Base-by-base conservation (phyloP, 495 filamentous ascomycete genomes). In the Penicillium parvum region DNA sequence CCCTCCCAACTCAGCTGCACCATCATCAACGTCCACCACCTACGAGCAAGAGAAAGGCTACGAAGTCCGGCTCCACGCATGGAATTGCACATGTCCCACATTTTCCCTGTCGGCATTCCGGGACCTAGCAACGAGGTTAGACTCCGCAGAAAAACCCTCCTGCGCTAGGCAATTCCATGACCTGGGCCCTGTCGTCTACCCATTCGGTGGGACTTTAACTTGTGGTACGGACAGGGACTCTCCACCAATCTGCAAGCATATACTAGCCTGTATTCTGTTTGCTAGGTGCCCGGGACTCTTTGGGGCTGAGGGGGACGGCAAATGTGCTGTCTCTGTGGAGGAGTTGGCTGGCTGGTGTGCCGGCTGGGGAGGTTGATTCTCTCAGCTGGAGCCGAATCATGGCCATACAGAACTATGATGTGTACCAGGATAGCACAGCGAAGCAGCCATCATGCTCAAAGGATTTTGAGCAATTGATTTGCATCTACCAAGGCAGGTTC, bases 51-150 rank as follows among this genome's bases (percentile, higher is more conserved):
- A 47, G 49, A 66, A 58, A 25, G 55, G 52, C 50, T 94, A 95
- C 64, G 74, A 85, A 51, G 86, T 95, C 17, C 75, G 80, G 6
- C 68, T 86, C 5, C 43, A 55, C 2, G 83, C 86, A n/a, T 96
- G 90, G 90, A 88, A 86, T 57, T 96, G 90, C 59, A 85, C 79
- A 7, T 96, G 90, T 71, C 83, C 87, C 1, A 81, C 81, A 3
- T 96, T 95, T 57, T 75, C 84, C 0, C 83, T 91, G 44, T 68
- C 78, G 21, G 75, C 79, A 27, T 87, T 87, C 45, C 77, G 77
- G 16, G 53, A 65, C 33, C 35, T 47, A 36, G 30, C 41, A 16
- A 30, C 49, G 6, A 42, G 43, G 18, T 21, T 17, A 12, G 28
- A 15, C 12, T 19, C 45, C 16, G 45, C 41, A 25, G 21, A 53